phyloP scores from a whole-genome alignment of 345 rosid species.

The Citrus hindsii region DNA sequence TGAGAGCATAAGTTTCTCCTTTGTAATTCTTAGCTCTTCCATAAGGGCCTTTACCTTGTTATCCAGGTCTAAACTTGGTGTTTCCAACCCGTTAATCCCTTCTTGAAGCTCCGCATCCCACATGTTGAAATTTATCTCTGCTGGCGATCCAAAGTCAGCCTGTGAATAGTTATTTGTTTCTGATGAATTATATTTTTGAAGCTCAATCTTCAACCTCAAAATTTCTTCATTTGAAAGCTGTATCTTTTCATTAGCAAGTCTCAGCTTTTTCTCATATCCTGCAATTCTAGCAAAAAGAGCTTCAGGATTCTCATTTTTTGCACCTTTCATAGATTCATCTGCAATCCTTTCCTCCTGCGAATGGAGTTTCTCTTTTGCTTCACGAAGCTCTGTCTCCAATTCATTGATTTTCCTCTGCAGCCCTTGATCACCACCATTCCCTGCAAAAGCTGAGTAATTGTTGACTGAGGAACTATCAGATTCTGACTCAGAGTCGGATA shows the following conservation, averaged over 20 bases:
- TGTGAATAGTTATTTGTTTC: conserved; percentile 26
- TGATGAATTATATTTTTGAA: conserved; percentile 33
- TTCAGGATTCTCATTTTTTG: conserved; percentile 28
- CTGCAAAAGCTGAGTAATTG: conserved; percentile 45
- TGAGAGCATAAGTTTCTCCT: conserved; percentile 51
- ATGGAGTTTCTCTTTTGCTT: conserved; percentile 50
- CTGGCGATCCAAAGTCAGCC: conserved; percentile 24
- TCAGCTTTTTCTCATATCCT: conserved; percentile 57
- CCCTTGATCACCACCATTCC: conserved; percentile 46
- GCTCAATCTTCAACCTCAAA: conserved; percentile 45
- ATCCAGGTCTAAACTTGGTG: conserved; percentile 18
- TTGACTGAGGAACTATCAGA: conserved; percentile 73
- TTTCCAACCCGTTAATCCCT: conserved; percentile 21
- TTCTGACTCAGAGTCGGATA: conserved; percentile 65
- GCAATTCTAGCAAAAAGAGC: conserved; percentile 40
- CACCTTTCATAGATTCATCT: conserved; percentile 29
- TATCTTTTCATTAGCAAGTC: conserved; percentile 45
- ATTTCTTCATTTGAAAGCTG: conserved; percentile 52
- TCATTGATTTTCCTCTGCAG: conserved; percentile 42
- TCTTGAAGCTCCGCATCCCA: conserved; percentile 25
- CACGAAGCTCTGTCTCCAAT: conserved; percentile 60
- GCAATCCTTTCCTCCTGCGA: conserved; percentile 41
- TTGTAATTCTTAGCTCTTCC: conserved; percentile 55
- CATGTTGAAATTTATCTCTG: conserved; percentile 13
- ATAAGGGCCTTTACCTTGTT: conserved; percentile 31